Base-by-base conservation (phyloP, 352 stramenopile species). In the Pythium rishiriense region DNA sequence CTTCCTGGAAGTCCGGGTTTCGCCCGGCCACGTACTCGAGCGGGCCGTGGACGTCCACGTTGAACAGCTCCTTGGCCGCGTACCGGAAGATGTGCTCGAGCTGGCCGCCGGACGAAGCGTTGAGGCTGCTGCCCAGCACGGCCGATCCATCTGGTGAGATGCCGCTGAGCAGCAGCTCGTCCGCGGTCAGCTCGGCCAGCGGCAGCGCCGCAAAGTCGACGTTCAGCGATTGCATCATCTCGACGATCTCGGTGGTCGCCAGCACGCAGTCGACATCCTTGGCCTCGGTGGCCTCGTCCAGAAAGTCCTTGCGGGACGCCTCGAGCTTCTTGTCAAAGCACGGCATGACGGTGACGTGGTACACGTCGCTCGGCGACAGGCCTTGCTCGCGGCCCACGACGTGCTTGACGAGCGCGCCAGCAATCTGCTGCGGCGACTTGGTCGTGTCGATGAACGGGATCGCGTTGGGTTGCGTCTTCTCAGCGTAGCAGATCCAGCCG, bases 251-350 rank as follows among this genome's bases (percentile, higher is more conserved):
- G 6, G 83, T 93, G 1, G 84, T 93, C 4, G 85, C 87, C 21
- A 99, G 84, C 29, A 99, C 97, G 45, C 96, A 97, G 73, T 99
- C 96, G 14, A 99, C 95, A 43, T 98, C 95, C 46, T 89, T 92
- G 15, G 70, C 85, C 37, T 88, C 69, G 9, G 79, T 71, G 11
- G 71, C 75, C 4, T 78, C 78, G 47, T 90, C 81, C 24, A 90
- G 53, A 57, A 96, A 97, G 67, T 96, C 81, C 62, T 96, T 96
- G 9, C 97, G 88, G 12, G 93, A 98, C 0, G 96, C 97, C 76
- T 99, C 97, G 9, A 99, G 78, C 69, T 99, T 99, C 80, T 99
- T 99, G 72, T 99, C 97, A 66, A 98, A 98, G 83, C 97, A 99
- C 31, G 97, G 97, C 96, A 99, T 99, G 37, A 99, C 81, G 2